Percentiles rank a stretch among this genome's conserved stretches.
Conservation (phyloP, 306 rosid genomes). For the Quercus robur region DNA sequence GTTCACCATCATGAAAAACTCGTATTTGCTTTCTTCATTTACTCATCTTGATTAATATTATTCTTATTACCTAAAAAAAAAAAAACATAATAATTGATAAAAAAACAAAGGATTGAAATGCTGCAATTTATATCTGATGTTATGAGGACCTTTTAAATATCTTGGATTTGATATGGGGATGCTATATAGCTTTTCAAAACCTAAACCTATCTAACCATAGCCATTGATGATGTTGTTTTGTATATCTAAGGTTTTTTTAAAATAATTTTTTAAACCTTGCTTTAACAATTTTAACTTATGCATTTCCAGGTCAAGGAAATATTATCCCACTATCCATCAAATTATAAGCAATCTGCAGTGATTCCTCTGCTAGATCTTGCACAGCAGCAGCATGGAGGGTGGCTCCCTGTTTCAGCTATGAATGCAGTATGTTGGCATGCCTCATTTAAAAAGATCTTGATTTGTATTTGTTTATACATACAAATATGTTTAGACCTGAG, state of each 20-base stretch:
- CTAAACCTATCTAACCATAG: neutral
- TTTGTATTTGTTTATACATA: neutral
- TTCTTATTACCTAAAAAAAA: too few species aligned
- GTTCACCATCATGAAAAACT: too few species aligned
- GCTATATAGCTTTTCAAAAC: neutral
- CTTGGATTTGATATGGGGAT: neutral
- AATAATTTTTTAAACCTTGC: neutral
- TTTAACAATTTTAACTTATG: constrained; percentile 15
- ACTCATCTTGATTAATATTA: too few species aligned
- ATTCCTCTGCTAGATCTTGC: constrained; percentile 98
- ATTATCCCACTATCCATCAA: constrained; percentile 91
- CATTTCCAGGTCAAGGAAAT: constrained; percentile 72
- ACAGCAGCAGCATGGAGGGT: constrained; percentile 98
- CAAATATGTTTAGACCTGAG: constrained; percentile 2
- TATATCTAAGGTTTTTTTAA: neutral
- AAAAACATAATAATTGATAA: neutral
- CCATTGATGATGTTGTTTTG: neutral
- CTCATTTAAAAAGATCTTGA: constrained; percentile 5
- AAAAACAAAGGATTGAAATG: neutral
- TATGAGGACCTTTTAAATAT: neutral
- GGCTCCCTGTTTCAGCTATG: constrained; percentile 99
- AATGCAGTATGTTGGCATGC: constrained; percentile 65
- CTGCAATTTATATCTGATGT: neutral
- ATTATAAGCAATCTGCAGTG: constrained; percentile 97
- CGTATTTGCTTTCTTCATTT: too few species aligned